Evolutionary conservation across 129 eudicot genomes (phyloP).

Genomic region (Lactuca saligna): DNA sequence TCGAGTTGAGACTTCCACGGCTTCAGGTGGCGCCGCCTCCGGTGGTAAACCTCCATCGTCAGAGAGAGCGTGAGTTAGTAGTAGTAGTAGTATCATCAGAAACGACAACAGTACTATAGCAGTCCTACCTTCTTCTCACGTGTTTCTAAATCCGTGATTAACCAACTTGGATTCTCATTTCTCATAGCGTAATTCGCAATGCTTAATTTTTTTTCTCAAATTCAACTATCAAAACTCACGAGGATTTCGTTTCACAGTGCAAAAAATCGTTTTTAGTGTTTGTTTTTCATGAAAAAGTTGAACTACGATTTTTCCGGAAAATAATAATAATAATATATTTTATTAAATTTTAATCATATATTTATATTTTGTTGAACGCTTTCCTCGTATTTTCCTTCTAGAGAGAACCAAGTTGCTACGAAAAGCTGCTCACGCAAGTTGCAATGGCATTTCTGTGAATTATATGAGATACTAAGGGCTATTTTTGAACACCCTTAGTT

Average conservation of each 20-base stretch:
- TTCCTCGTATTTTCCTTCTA: slow-evolving; percentile 37
- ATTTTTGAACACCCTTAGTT: not conserved
- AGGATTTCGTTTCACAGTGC: not conserved
- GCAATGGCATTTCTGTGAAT: slow-evolving; percentile 44
- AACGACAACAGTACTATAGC: not conserved
- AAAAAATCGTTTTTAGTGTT: slow-evolving; percentile 8
- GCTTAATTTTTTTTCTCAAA: not conserved
- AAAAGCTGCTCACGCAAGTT: slow-evolving; percentile 36
- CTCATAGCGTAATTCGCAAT: not conserved
- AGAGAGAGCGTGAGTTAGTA: slow-evolving; percentile 62
- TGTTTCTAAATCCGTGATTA: slow-evolving; percentile 16
- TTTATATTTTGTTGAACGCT: slow-evolving; percentile 15
- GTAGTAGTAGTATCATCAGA: slow-evolving; percentile 13
- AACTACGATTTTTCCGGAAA: not conserved
- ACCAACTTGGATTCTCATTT: not conserved
- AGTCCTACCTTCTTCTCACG: slow-evolving; percentile 17
- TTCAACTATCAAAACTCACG: not conserved
- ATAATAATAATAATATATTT: not conserved
- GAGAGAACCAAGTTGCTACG: slow-evolving; percentile 17
- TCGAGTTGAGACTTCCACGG: slow-evolving; percentile 50
- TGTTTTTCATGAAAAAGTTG: not conserved
- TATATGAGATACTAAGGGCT: slow-evolving; percentile 18
- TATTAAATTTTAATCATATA: slow-evolving; percentile 3
- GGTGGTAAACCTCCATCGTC: slow-evolving; percentile 35
- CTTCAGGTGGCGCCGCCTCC: slow-evolving; percentile 34